Conservation (phyloP, 2,329 filamentous ascomycete genomes). For the Sarocladiaceae sp. region DNA sequence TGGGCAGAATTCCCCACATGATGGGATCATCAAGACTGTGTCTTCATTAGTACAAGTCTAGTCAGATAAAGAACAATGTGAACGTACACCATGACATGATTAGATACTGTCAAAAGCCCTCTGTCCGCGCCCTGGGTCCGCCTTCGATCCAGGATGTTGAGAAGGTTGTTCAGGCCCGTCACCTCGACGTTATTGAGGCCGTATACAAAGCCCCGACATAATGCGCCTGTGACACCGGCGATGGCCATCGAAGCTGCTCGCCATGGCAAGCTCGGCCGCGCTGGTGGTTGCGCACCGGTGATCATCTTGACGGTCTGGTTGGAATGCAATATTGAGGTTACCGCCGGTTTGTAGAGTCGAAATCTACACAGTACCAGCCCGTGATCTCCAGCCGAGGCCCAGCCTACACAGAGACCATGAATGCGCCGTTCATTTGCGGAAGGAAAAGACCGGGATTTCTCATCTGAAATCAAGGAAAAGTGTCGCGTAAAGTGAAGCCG, state of each 20-base stretch:
- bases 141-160: conserved; percentile 70
- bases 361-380: background rate
- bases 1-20: conserved; percentile 85
- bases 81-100: conserved; percentile 37
- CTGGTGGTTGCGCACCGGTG: conserved; percentile 14
- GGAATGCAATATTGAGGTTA: background rate
- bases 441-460: background rate
- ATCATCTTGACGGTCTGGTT: background rate
- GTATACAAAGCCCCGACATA: conserved; percentile 73
- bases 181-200: conserved; percentile 72
- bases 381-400: background rate
- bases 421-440: background rate
- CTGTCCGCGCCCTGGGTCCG: conserved; percentile 57
- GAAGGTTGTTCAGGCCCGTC: conserved; percentile 70
- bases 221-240: conserved; percentile 67
- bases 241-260: conserved; percentile 67
- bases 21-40: conserved; percentile 86
- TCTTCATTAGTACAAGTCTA: conserved; percentile 12
- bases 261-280: conserved; percentile 61
- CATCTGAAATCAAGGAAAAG: background rate
- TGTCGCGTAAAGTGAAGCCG: background rate
- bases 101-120: conserved; percentile 72
- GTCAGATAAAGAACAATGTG: background rate
- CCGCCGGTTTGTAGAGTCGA: background rate
- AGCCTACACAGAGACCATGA: background rate